Evolutionary conservation across 805 yeast genomes (phyloP).

Genomic region (Lipomyces spencermartinsiae): DNA sequence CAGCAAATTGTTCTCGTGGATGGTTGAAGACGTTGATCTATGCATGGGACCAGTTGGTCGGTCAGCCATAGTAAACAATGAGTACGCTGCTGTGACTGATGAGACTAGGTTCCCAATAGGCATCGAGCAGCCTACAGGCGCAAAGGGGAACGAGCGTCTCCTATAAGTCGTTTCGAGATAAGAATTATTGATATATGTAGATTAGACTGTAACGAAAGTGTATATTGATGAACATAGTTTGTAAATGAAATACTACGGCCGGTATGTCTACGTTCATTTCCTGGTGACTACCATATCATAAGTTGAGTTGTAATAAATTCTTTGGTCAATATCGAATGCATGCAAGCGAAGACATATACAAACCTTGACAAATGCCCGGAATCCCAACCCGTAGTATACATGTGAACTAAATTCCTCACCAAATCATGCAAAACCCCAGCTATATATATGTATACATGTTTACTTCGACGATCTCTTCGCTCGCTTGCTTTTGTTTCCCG

Average conservation of each 20-base stretch:
- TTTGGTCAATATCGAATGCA: background rate
- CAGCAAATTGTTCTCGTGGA: constrained; percentile 38
- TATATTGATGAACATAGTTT: constrained; percentile 6
- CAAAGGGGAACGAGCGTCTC: background rate
- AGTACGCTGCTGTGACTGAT: constrained; percentile 12
- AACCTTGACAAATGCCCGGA: background rate
- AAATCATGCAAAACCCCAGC: background rate
- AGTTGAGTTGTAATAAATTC: background rate
- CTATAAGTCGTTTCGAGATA: background rate
- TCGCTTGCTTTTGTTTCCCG: constrained; percentile 11
- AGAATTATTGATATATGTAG: background rate
- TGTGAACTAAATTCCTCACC: background rate
- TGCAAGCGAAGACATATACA: background rate
- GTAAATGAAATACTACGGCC: background rate
- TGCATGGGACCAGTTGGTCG: constrained; percentile 16
- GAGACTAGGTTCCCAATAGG: constrained; percentile 43
- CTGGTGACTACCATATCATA: background rate
- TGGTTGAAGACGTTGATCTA: constrained; percentile 33
- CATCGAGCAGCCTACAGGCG: background rate
- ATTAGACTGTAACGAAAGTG: background rate
- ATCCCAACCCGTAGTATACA: constrained; percentile 1
- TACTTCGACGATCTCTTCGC: background rate
- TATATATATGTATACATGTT: background rate
- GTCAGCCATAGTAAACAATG: constrained; percentile 8
- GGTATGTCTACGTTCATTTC: background rate